Evolutionary conservation across 345 rosid species (phyloP), one percentile per base, ranked within the genome.

Genomic region (Pugionium dolabratum): DNA sequence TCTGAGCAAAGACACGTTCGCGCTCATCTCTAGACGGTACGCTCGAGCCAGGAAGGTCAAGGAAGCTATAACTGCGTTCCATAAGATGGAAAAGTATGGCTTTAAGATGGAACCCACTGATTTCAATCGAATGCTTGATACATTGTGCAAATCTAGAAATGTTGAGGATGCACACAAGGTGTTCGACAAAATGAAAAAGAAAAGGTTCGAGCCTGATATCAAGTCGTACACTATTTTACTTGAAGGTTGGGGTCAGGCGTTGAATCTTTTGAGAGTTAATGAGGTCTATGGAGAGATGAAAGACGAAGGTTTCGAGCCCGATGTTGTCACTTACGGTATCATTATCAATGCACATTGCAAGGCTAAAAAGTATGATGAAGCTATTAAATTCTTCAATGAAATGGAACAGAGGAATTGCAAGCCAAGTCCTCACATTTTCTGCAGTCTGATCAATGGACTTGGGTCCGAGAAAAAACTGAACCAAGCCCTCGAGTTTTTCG

Each of bases 201-300:
- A 72, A 64, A 84, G 79, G 63, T 86, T 92, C 64, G 57, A 49
- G 26, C 85, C 94, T 26, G 90, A 87, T 75, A 66, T 87, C 2
- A 87, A 87, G 82, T 80, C 91, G 1, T 87, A 78, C 31, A 82
- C 97, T 5, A 89, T 89, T 71, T 73, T 89, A 71, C 79, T 89
- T 26, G 90, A 89, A 76, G 94, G 98, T 9, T 92, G 97, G 93
- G 89, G 95, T 39, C 84, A 79, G 62, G 90, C 79, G 70, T 74
- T 62, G 72, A 81, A 86, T 70, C 69, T 86, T 58, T 71, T 75
- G 77, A 83, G 83, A 51, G 62, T 89, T 54, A 78, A 80, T 36
- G 95, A 89, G 71, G 90, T 82, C 48, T 82, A 83, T 10, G 66
- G 77, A 56, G 87, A 87, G 77, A 92, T 89, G 90, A 87, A 73